These are phyloP conservation scores for Kluyveromyces sp. DNA, from an alignment of 1,139 yeast species.

Conservation along the genomic window DNA sequence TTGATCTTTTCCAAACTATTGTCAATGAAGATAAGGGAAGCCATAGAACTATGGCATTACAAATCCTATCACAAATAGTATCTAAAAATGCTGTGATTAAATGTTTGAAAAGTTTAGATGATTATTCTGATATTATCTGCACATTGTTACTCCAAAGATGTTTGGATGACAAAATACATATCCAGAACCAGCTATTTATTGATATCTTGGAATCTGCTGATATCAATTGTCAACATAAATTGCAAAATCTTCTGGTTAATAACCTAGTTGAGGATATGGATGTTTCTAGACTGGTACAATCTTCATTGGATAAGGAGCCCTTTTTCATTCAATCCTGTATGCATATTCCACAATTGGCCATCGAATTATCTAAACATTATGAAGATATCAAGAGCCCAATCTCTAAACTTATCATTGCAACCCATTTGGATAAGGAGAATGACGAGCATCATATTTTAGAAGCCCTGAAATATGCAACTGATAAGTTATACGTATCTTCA, in stretches of 20 bases:
- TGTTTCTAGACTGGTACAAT: neutral
- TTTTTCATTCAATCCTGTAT: constrained; percentile 1
- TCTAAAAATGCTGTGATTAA: constrained; percentile 2
- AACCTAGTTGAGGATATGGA: constrained; percentile 6
- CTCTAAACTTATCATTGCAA: constrained; percentile 14
- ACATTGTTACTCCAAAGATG: neutral
- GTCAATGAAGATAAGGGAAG: neutral
- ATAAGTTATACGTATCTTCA: constrained; percentile 7
- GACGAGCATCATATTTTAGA: constrained; percentile 5
- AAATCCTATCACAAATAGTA: constrained; percentile 2
- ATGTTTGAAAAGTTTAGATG: neutral
- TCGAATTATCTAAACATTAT: neutral
- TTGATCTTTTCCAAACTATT: constrained; percentile 7
- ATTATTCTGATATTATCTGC: neutral
- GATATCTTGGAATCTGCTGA: neutral
- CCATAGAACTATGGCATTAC: neutral
- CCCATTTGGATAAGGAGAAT: constrained; percentile 7
- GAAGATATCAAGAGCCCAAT: constrained; percentile 5
- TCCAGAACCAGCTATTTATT: neutral
- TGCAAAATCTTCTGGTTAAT: constrained; percentile 2
- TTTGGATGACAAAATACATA: neutral
- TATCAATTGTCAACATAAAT: neutral
- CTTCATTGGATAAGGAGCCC: neutral
- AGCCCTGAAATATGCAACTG: constrained; percentile 12
- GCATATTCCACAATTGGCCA: neutral